phyloP scores from a whole-genome alignment of 1,284 basidiomycete genomes.

The Ustilago tritici region DNA sequence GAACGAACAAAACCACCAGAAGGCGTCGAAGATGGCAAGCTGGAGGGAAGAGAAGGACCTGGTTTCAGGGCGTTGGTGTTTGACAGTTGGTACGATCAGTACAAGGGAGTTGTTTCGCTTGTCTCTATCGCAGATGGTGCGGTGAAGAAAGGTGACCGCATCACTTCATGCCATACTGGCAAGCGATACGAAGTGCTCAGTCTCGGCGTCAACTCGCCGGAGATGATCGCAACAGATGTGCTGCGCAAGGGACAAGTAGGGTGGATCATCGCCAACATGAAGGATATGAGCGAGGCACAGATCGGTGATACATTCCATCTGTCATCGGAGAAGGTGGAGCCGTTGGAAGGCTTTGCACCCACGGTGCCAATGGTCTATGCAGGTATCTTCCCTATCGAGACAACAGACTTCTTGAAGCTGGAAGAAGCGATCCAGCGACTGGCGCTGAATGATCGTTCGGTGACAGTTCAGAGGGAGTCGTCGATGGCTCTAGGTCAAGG shows the following conservation, averaged over 20 bases:
- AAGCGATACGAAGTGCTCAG: constrained; percentile 94
- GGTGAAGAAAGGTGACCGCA: constrained; percentile 74
- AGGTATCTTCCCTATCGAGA: constrained; percentile 93
- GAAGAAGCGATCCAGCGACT: constrained; percentile 95
- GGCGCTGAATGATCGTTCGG: constrained; percentile 85
- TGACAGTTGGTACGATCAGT: constrained; percentile 92
- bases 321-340: constrained; percentile 80
- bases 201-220: constrained; percentile 89
- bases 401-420: constrained; percentile 88
- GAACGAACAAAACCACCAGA: constrained; percentile 73
- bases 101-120: constrained; percentile 93
- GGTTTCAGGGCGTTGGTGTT: constrained; percentile 84
- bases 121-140: constrained; percentile 79
- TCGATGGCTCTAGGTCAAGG: constrained; percentile 96
- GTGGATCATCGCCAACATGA: constrained; percentile 85
- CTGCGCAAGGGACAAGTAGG: constrained; percentile 91
- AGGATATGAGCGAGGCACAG: constrained; percentile 93
- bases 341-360: constrained; percentile 91
- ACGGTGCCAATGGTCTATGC: constrained; percentile 98
- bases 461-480: constrained; percentile 90
- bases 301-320: constrained; percentile 93
- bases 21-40: constrained; percentile 47
- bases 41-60: constrained; percentile 49
- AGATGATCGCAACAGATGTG: constrained; percentile 68
- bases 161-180: constrained; percentile 84